phyloP scores from a whole-genome alignment of 2,329 filamentous ascomycete genomes.

The Curvularia sp. region DNA sequence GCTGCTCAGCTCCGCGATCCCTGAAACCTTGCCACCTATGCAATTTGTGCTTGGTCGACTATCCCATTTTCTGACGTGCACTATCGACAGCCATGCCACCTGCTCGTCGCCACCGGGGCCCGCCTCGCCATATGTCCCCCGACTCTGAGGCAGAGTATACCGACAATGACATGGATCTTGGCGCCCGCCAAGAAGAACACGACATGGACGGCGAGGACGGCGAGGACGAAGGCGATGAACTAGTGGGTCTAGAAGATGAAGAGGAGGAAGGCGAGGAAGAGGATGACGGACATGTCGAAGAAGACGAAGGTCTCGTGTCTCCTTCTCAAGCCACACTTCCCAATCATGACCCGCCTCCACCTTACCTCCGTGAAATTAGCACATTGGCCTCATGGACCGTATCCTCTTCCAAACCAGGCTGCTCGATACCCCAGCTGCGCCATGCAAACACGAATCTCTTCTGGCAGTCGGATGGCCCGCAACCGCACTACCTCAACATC shows the following conservation, averaged over 20 bases:
- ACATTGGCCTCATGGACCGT: slow-evolving; percentile 85
- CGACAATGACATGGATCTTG: slow-evolving; percentile 39
- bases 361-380: slow-evolving; percentile 77
- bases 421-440: slow-evolving; percentile 76
- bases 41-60: slow-evolving; percentile 1
- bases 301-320: slow-evolving; percentile 31
- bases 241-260: slow-evolving; percentile 24
- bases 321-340: slow-evolving; percentile 26
- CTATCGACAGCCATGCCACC: slow-evolving; percentile 33
- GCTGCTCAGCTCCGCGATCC: neutral
- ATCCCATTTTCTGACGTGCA: slow-evolving; percentile 15
- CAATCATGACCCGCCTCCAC: slow-evolving; percentile 47
- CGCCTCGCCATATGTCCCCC: slow-evolving; percentile 26
- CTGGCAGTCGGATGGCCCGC: slow-evolving; percentile 88
- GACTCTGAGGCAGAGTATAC: slow-evolving; percentile 28
- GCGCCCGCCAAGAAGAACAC: slow-evolving; percentile 24
- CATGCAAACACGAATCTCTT: slow-evolving; percentile 75
- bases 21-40: neutral
- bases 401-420: slow-evolving; percentile 80
- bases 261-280: slow-evolving; percentile 23
- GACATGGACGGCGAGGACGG: slow-evolving; percentile 41
- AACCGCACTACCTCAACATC: slow-evolving; percentile 81
- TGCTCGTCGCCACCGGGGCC: slow-evolving; percentile 34
- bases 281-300: slow-evolving; percentile 52
- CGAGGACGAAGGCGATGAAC: slow-evolving; percentile 54